Evolutionary conservation across 2,329 filamentous ascomycete genomes (phyloP), one percentile per base, ranked within the genome.

Genomic region (Fusarium anguioides): DNA sequence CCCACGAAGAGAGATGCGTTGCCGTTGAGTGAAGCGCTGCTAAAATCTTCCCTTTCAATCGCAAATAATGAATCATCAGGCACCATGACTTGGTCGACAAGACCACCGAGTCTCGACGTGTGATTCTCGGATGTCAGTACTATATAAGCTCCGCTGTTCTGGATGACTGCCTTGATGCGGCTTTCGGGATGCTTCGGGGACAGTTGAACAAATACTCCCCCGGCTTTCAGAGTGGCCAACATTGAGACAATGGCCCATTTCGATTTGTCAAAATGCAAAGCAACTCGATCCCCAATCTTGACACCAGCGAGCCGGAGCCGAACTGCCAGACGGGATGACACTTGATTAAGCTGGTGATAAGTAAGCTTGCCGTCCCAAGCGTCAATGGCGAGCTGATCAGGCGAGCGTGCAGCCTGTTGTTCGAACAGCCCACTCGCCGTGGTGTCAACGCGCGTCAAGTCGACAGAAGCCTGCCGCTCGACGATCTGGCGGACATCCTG

Each of bases 181-280:
- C 29, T 46, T 42, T 33, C 26, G n/a, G 56, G 56, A 23, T 54
- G 49, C 17, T 31, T 48, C n/a, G 44, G 42, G 39, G 46, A 51
- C 23, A 60, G 35, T 33, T 45, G 33, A 45, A 54, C 44, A 45
- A 42, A 48, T 40, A 47, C 56, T 36, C 56, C 56, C 26, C 56
- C 56, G n/a, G 56, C 48, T 35, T 54, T 53, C 18, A 60, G 41
- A 35, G 52, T 42, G n/a, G 41, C 56, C 21, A 53, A 24, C 56
- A 60, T 60, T 27, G 56, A 51, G 37, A 54, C 56, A n/a, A 54
- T 36, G 18, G 56, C 37, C 39, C 41, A 49, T 24, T 21, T 31
- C 12, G 41, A 60, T 49, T 60, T 60, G 27, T 60, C 56, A 27
- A 60, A 54, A 29, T 39, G 45, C n/a, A 60, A 35, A 37, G 56